Base-by-base conservation (phyloP, 1,284 basidiomycete genomes). In the Ceratobasidium theobromae region DNA sequence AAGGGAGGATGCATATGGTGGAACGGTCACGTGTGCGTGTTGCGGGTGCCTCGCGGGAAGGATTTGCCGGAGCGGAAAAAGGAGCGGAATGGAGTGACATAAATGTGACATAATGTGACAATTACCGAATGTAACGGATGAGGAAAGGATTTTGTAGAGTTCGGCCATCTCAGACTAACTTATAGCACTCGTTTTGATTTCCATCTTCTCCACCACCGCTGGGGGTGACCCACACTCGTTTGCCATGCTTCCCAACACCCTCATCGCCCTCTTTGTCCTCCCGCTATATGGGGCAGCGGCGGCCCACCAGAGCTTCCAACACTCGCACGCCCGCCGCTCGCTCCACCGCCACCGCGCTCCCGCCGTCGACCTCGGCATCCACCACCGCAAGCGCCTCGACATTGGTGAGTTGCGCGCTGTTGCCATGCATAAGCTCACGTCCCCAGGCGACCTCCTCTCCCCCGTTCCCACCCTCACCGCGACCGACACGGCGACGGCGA, bases 301-400 rank as follows among this genome's bases (percentile, higher is more conserved):
- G 8, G 30, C 35, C 28, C 55, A 58, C 28, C 40, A 33, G 55
- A 58, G 55, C 30, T 58, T 45, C 43, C 18, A 46, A 23, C n/a
- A 58, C 30, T 58, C 55, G 16, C 55, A 58, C 35, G 55, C 55
- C n/a, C 55, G 55, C 18, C 55, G 55, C 16, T 58, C 55, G 12
- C 43, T 58, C 3, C 23, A 25, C 8, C 41, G 55, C 6, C 27
- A 14, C 12, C 55, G 55, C 48, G 11, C 28, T 3, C 55, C 55
- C 11, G 55, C 55, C 12, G 28, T 58, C 6, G 55, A 58, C 43
- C 41, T 58, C 11, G 55, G 55, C 23, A 33, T 58, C 55, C 25
- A 45, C 21, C 55, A 58, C 43, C 55, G 55, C 5, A 58, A 58
- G 18, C 55, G 55, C 30, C 43, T 11, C 5, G 16, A 38, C 35